phyloP scores from a whole-genome alignment of 31 red algal genomes.

The Porphyra umbilicalis region DNA sequence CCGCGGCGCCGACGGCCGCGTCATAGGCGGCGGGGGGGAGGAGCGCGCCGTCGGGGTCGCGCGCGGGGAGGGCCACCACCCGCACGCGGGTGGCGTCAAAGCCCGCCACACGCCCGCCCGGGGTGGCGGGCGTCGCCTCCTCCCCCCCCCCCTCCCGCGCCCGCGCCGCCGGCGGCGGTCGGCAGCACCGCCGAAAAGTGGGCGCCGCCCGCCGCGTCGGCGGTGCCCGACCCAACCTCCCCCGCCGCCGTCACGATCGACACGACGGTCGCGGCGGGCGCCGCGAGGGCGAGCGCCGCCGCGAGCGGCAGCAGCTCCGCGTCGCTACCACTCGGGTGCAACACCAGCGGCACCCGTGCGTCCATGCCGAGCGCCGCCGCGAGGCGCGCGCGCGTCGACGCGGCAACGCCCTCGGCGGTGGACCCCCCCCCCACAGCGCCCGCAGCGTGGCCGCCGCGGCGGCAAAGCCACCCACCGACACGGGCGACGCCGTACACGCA shows the following conservation, averaged over 20 bases:
- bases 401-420: slow-evolving; percentile 6
- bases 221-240: slow-evolving; percentile 76
- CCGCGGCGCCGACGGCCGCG: slow-evolving; percentile 16
- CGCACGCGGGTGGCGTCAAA: slow-evolving; percentile 24
- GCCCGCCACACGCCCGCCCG: slow-evolving; percentile 31
- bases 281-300: slow-evolving; percentile 28
- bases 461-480: slow-evolving; percentile 50
- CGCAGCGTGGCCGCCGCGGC: slow-evolving; percentile 30
- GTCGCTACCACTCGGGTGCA: slow-evolving; percentile 63
- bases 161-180: background rate
- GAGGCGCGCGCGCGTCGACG: slow-evolving; percentile 23
- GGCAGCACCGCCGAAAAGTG: slow-evolving; percentile 55
- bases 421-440: slow-evolving; percentile 30
- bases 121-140: slow-evolving; percentile 19
- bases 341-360: slow-evolving; percentile 23
- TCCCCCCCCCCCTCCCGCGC: no score
- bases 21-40: slow-evolving; percentile 17
- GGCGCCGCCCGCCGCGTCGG: slow-evolving; percentile 50
- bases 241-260: slow-evolving; percentile 67
- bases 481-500: slow-evolving; percentile 64
- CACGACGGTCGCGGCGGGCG: slow-evolving; percentile 18
- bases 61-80: slow-evolving; percentile 43
- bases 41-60: slow-evolving; percentile 17
- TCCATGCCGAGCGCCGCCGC: slow-evolving; percentile 17
- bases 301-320: slow-evolving; percentile 63